Evolutionary conservation across 2,329 filamentous ascomycete species (phyloP).

Genomic region (Ascochyta pisi): DNA sequence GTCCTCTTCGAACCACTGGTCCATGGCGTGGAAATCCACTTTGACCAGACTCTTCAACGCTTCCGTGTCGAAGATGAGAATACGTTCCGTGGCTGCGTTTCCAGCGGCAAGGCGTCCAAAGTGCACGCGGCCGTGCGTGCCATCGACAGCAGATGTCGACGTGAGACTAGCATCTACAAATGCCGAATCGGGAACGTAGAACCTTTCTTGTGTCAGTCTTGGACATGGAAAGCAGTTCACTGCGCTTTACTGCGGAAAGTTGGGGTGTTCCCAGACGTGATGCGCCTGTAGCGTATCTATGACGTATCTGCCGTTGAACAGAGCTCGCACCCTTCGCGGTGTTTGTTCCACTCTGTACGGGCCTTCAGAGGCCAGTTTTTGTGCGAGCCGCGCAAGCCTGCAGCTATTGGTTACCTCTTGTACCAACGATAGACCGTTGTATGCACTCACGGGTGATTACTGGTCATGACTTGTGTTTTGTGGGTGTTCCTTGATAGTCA

Average conservation of each 20-base stretch:
- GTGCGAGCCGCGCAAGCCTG: conserved; percentile 51
- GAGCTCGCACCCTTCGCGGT: conserved; percentile 41
- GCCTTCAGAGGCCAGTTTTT: conserved; percentile 50
- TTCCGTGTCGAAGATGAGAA: conserved; percentile 38
- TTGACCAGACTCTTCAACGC: conserved; percentile 38
- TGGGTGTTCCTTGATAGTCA: not conserved
- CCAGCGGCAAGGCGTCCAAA: conserved; percentile 32
- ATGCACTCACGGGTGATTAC: conserved; percentile 16
- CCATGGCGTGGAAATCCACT: conserved; percentile 42
- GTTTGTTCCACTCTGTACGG: conserved; percentile 42
- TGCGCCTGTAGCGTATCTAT: conserved; percentile 44
- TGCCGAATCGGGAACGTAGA: conserved; percentile 36
- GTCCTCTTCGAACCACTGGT: conserved; percentile 66
- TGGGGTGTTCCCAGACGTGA: conserved; percentile 49
- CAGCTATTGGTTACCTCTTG: conserved; percentile 3
- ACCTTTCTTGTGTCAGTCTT: conserved; percentile 23
- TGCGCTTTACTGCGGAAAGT: conserved; percentile 43
- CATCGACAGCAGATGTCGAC: conserved; percentile 19
- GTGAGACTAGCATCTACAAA: conserved; percentile 31
- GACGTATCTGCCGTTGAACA: conserved; percentile 41
- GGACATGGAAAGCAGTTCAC: no score
- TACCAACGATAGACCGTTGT: no score
- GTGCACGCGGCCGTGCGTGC: conserved; percentile 29
- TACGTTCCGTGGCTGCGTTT: conserved; percentile 24
- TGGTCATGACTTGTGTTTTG: conserved; percentile 8